These are phyloP conservation scores for Ramichloridium luteum DNA, from an alignment of 2,329 filamentous ascomycete genomes.

Conservation along the genomic window DNA sequence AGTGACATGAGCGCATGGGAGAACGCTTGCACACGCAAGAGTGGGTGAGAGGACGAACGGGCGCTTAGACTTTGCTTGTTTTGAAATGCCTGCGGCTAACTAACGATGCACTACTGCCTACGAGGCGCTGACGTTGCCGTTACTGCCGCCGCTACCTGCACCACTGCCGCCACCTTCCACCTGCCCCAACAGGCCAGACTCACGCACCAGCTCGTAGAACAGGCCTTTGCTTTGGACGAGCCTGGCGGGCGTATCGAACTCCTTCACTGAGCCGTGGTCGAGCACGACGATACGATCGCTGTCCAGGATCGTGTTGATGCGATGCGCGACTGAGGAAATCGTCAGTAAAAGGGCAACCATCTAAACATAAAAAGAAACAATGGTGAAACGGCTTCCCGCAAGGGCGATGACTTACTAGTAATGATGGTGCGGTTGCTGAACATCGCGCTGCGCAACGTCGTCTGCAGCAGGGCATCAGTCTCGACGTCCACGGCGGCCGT, in stretches of 20 bases:
- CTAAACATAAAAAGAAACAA: no score
- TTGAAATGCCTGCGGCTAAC: no score
- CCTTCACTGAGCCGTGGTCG: constrained; percentile 76
- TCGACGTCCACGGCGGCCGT: constrained; percentile 65
- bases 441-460: constrained; percentile 49
- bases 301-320: constrained; percentile 91
- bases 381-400: no score
- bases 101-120: no score
- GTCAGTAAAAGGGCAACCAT: neutral
- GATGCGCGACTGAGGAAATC: constrained; percentile 56
- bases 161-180: constrained; percentile 18
- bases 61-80: no score
- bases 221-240: constrained; percentile 64
- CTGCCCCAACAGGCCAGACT: constrained; percentile 60
- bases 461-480: constrained; percentile 53
- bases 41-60: no score
- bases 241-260: constrained; percentile 78
- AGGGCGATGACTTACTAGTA: constrained; percentile 50
- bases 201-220: constrained; percentile 84
- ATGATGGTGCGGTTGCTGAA: constrained; percentile 94
- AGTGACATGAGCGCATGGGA: no score
- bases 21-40: no score
- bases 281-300: constrained; percentile 86
- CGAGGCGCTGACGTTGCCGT: no score
- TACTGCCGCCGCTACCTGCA: no score